A percentile compares a stretch with the other conserved stretches of the same genome.
Evolutionary conservation across 495 filamentous ascomycete species (phyloP).

Genomic region (Penicillium cosmopolitanum): DNA sequence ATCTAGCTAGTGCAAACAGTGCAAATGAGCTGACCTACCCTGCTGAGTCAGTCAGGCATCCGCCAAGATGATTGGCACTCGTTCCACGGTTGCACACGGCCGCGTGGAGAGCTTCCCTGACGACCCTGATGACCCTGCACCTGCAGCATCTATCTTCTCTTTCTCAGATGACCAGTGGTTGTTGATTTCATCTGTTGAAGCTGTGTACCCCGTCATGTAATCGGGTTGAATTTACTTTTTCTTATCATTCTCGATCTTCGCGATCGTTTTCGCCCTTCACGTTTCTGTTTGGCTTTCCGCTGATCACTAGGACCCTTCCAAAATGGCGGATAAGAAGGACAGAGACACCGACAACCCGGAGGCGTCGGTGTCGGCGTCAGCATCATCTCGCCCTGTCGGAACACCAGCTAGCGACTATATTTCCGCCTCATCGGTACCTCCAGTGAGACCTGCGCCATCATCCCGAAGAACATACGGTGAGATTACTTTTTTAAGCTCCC

Average conservation of each 20-base stretch:
- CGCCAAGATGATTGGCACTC: constrained; percentile 20
- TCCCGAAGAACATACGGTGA: constrained; percentile 43
- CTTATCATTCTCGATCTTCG: constrained; percentile 3
- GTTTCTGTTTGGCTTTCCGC: constrained; percentile 9
- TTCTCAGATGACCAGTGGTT: neutral
- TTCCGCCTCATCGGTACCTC: constrained; percentile 12
- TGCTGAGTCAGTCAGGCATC: constrained; percentile 13
- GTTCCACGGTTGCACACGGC: constrained; percentile 22
- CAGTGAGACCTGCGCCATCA: constrained; percentile 27
- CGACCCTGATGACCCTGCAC: neutral
- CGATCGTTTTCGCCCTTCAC: neutral
- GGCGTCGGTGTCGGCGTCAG: too few relatives aligned
- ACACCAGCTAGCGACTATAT: constrained; percentile 16
- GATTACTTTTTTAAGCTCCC: constrained; percentile 5
- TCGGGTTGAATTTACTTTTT: neutral
- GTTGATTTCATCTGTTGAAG: neutral
- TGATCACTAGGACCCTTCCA: constrained; percentile 3
- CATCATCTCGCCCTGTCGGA: constrained; percentile 17
- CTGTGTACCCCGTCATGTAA: constrained; percentile 2
- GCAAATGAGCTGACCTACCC: neutral
- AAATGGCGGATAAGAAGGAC: constrained; percentile 29
- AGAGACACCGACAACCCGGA: too few relatives aligned
- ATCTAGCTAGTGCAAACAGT: constrained; percentile 3
- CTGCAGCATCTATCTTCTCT: neutral
- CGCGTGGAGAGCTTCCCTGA: constrained; percentile 5